Evolutionary conservation across 208 protist genomes (phyloP).

Genomic region (Leishmania arabica): DNA sequence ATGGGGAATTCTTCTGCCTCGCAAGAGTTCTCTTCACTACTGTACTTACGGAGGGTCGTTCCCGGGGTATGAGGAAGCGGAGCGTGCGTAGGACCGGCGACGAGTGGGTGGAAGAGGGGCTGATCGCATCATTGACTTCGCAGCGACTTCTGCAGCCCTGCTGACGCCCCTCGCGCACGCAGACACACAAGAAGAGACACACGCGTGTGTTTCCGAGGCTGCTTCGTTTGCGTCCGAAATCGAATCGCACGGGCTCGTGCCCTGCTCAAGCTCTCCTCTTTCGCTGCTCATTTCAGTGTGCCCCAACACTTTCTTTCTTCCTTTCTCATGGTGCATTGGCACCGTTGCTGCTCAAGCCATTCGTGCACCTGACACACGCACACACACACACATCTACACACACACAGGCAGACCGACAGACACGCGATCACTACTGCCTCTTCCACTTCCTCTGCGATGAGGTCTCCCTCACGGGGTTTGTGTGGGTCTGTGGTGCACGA

Average conservation of each 20-base stretch:
- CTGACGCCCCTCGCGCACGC: background rate
- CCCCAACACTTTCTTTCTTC: background rate
- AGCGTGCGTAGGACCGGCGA: background rate
- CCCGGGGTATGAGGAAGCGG: background rate
- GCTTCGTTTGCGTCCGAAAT: background rate
- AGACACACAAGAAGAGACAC: background rate
- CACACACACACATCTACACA: background rate
- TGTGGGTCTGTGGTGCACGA: background rate
- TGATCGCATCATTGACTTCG: too few species aligned
- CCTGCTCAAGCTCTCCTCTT: background rate
- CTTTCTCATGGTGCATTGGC: background rate
- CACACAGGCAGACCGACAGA: background rate
- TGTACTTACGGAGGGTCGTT: background rate
- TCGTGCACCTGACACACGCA: background rate
- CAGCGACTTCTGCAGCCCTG: background rate
- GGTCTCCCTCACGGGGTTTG: background rate
- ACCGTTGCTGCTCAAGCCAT: background rate
- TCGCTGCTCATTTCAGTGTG: background rate
- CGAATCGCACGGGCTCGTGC: background rate
- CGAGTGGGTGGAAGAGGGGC: background rate
- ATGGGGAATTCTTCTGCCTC: background rate
- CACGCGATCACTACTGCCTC: background rate
- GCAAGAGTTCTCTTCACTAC: background rate
- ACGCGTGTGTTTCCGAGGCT: background rate
- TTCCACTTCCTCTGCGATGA: background rate